Base-by-base conservation (phyloP, 2,329 filamentous ascomycete genomes). In the Diplodia intermedia region DNA sequence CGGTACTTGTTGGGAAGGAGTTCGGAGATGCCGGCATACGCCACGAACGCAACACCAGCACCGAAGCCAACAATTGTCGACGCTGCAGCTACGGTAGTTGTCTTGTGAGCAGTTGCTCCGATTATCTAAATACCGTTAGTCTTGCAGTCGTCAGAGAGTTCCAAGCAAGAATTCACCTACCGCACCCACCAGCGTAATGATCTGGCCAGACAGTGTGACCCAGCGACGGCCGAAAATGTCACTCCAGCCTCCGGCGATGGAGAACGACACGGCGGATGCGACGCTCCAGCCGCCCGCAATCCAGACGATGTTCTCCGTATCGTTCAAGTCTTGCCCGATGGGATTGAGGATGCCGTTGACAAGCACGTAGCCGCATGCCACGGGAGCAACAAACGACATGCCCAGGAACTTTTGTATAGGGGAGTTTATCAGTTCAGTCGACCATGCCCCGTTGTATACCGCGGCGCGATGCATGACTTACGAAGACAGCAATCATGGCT, bases 51-150 rank as follows among this genome's bases (percentile, higher is more conserved):
- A 18, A 67, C 55, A 8, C 65, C 65, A 3, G 53, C 65, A 1
- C 65, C 65, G 20, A 57, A 56, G 4, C 65, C 65, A 40, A 67
- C 20, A 20, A 67, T 56, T 0, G 65, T 67, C 4, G 66, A 63
- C 69, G 73, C 50, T 55, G 73, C 75, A 55, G 76, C 75, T 26
- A 77, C 66, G 70, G 73, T 76, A 20, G 77, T 72, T 15, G 77
- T 75, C 66, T 72, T 77, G 55, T 77, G 74, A 12, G 75, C 77
- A 52, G 74, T 72, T n/a, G 74, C 73, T n/a, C 78, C 78, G 43
- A 80, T 75, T 49, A 80, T 78, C 38, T 73, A 75, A 1, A 47
- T 7, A 18, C 8, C 8, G 2, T 47, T 3, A 47, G 18, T 2
- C 23, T 23, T 23, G 23, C 23, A 23, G 23, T 23, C 23, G 23